These are phyloP conservation scores for Aeschynomene evenia DNA, from an alignment of 306 rosid species.

Conservation along the genomic window DNA sequence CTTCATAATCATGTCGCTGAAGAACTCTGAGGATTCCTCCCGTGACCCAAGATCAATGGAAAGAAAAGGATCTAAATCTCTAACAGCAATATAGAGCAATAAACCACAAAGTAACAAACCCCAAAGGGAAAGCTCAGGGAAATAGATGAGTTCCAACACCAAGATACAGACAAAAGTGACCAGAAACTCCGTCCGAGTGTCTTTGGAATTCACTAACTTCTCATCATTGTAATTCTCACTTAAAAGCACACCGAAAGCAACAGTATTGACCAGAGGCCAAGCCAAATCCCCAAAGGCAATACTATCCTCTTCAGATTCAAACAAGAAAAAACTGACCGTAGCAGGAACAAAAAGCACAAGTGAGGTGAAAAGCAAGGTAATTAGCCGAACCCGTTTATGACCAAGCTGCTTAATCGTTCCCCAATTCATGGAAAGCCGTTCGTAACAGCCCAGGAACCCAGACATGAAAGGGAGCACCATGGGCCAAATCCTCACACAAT, in stretches of 20 bases:
- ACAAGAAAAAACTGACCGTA: conserved; percentile 50
- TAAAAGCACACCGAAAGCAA: conserved; percentile 79
- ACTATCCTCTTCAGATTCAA: conserved; percentile 45
- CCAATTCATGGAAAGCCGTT: conserved; percentile 56
- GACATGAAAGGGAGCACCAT: conserved; percentile 79
- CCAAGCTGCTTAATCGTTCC: conserved; percentile 64
- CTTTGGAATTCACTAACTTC: conserved; percentile 48
- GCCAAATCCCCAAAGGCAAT: conserved; percentile 49
- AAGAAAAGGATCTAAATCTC: conserved; percentile 68
- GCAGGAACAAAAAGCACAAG: conserved; percentile 80
- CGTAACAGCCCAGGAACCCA: conserved; percentile 72
- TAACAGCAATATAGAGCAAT: conserved; percentile 66
- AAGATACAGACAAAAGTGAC: conserved; percentile 71
- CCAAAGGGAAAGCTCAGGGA: conserved; percentile 84
- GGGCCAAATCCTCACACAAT: conserved; percentile 71
- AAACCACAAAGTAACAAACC: conserved; percentile 80
- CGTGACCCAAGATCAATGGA: conserved; percentile 45
- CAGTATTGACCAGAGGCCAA: conserved; percentile 86
- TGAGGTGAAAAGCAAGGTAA: conserved; percentile 74
- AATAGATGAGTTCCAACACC: conserved; percentile 72
- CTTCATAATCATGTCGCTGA: conserved; percentile 56
- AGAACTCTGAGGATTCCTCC: conserved; percentile 49
- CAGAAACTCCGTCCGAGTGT: conserved; percentile 63
- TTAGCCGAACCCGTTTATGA: conserved; percentile 53
- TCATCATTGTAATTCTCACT: conserved; percentile 60